These are phyloP conservation scores for Aspergillus conjunctus DNA, from an alignment of 495 filamentous ascomycete genomes.

Conservation along the genomic window DNA sequence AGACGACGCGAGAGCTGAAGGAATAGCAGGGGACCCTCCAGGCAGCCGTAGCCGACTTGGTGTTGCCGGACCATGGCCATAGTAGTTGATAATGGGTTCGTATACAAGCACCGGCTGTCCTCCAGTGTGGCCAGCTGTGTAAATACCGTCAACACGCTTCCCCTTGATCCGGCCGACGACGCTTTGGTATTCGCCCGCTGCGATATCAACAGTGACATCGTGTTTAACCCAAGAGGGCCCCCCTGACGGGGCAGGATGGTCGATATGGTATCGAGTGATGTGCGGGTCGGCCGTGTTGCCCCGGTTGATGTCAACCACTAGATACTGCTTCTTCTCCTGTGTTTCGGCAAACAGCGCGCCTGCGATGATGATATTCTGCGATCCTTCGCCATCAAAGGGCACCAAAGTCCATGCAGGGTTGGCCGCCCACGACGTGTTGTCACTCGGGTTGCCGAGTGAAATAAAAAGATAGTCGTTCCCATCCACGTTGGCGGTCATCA, in stretches of 20 bases:
- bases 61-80: background rate
- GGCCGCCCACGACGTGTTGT: background rate
- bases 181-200: slow-evolving; percentile 9
- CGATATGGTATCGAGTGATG: slow-evolving; percentile 6
- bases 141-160: slow-evolving; percentile 5
- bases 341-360: background rate
- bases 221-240: slow-evolving; percentile 12
- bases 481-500: slow-evolving; percentile 3
- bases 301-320: slow-evolving; percentile 9
- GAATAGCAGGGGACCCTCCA: background rate
- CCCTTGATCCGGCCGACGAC: slow-evolving; percentile 1
- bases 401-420: slow-evolving; percentile 3
- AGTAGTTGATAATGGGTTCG: slow-evolving; percentile 9
- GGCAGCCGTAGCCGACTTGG: slow-evolving; percentile 1
- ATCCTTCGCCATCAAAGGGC: slow-evolving; percentile 14
- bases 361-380: too few species aligned
- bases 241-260: background rate
- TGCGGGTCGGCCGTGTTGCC: background rate
- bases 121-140: background rate
- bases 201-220: slow-evolving; percentile 9
- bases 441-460: slow-evolving; percentile 3
- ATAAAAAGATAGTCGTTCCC: slow-evolving; percentile 8
- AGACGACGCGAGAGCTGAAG: slow-evolving; percentile 4
- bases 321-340: background rate
- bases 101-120: background rate